Evolutionary conservation across 2,329 filamentous ascomycete genomes (phyloP).

Genomic region (Neopestalotiopsis rosae): DNA sequence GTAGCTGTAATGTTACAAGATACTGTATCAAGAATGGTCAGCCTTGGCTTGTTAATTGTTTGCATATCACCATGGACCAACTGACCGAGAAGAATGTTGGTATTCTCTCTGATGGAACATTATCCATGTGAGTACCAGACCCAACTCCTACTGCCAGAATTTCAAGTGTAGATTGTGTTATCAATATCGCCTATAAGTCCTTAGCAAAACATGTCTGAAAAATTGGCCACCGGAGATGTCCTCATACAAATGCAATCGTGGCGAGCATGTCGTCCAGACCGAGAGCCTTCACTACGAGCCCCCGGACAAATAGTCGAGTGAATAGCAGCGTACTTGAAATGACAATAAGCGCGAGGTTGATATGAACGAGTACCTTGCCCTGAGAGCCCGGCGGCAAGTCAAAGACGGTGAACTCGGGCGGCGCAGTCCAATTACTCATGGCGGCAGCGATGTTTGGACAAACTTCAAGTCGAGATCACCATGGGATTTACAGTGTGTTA

Average conservation of each 20-base stretch:
- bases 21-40: slow-evolving; percentile 14
- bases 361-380: not conserved
- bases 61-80: no score
- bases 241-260: slow-evolving; percentile 12
- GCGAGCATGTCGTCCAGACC: slow-evolving; percentile 10
- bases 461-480: not conserved
- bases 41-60: not conserved
- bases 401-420: slow-evolving; percentile 5
- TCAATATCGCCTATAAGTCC: not conserved
- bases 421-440: not conserved
- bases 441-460: not conserved
- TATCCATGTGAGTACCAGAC: slow-evolving; percentile 13
- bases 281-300: slow-evolving; percentile 11
- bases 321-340: slow-evolving; percentile 10
- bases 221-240: no score
- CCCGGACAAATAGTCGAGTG: slow-evolving; percentile 11
- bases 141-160: slow-evolving; percentile 17
- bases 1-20: slow-evolving; percentile 26
- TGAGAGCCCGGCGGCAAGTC: slow-evolving; percentile 9
- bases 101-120: slow-evolving; percentile 6
- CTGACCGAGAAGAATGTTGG: slow-evolving; percentile 15
- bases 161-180: slow-evolving; percentile 3
- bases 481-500: not conserved
- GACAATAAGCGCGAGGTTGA: slow-evolving; percentile 11
- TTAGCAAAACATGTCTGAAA: not conserved